Base-by-base conservation (phyloP, 2,329 filamentous ascomycete species). In the Cyphellophora europaea region DNA sequence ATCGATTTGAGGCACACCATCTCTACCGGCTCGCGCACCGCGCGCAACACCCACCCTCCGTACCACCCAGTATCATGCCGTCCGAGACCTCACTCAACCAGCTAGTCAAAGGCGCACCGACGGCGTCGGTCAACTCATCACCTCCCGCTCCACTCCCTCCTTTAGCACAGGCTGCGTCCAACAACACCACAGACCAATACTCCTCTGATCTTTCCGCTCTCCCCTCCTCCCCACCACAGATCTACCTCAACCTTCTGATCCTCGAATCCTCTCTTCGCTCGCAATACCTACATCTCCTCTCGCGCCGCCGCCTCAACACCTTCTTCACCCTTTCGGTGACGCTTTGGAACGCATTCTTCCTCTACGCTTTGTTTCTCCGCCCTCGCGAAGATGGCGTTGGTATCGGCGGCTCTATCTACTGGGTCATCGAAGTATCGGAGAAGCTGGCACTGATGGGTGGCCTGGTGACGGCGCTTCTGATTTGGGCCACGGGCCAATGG, bases 401-500 rank as follows among this genome's bases (percentile, higher is more conserved):
- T 23, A 36, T 37, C 19, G 91, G 91, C 34, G 89, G 91, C 19
- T 89, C 82, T 11, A 86, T 94, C 35, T 98, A 98, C 69, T 96
- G 89, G 89, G 79, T 93, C 17, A 75, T 96, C 3, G 89, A 96
- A 53, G 84, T 83, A 55, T 74, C 75, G 5, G 85, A 96, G 62
- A 93, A 91, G 58, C 76, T 98, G 35, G 89, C 84, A 51, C 82
- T 95, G 53, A 83, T 93, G 61, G 87, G 86, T 15, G 91, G 91
- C 30, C 72, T 93, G 40, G 80, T 95, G 40, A 95, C 88, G 0
- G 82, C 77, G 21, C 71, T 87, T 28, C 68, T 98, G 21, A 80
- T 96, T 47, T 95, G 88, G 85, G 88, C 79, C 11, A 95, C 89
- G 0, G 91, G 91, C 17, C 88, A 95, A 58, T 98, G 89, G 83